Evolutionary conservation across 2,329 filamentous ascomycete genomes (phyloP), one percentile per base, ranked within the genome.

Genomic region (Ophiosphaerella herpotricha): DNA sequence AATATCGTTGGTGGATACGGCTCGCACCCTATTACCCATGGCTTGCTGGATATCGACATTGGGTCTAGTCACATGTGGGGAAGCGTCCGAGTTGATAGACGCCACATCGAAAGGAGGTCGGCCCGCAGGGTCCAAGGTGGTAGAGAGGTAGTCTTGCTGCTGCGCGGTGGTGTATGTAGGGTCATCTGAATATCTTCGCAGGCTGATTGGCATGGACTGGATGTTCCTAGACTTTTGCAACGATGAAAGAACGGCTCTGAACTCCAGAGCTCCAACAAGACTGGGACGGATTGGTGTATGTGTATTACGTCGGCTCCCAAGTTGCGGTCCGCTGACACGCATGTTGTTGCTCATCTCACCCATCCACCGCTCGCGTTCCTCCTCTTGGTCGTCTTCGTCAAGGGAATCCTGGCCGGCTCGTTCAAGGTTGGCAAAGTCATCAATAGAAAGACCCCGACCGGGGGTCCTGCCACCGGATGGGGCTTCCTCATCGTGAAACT

Each of bases 341-440:
- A 99, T 99, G 71, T 91, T 96, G 71, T 87, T 94, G 34, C 88
- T 87, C 68, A 99, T 84, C 72, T 97, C 92, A 16, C 91, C 91
- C 52, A 87, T 75, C 75, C 83, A 84, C 38, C 81, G 76, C 60
- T 85, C 82, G 43, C 82, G 75, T 34, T 85, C 87, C 41, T 89
- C 81, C 39, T 86, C 84, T 40, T 85, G 82, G 18, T 84, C 81
- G 23, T 73, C 71, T 21, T 75, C 77, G 31, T 82, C 78, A n/a
- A 87, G 80, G 16, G 81, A 77, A 32, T 81, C 79, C 9, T 84
- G 82, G 50, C 87, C 83, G 45, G 83, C 85, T 56, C 78, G 75
- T 61, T 87, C 84, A 42, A 88, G 66, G 5, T 78, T 77, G n/a
- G 78, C 76, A 61, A 87, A 83, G 64, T 95, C 92, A 2, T 84